A percentile compares a stretch with the other conserved stretches of the same genome.
Conservation (phyloP, 805 yeast species). For the Clavispora santaluciae region DNA sequence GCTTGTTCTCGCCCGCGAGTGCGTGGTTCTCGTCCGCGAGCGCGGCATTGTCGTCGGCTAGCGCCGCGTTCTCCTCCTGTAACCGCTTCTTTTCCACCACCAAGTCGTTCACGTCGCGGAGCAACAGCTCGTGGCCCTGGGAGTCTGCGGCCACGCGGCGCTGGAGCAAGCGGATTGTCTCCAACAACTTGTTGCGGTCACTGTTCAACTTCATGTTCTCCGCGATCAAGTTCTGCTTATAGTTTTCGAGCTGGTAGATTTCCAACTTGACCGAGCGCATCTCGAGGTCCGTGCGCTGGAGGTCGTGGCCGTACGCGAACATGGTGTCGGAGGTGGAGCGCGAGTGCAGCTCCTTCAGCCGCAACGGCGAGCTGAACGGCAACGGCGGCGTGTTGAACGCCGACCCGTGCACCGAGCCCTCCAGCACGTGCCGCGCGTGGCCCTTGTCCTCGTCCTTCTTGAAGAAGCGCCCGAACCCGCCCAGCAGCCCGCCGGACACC, state of each 20-base stretch:
- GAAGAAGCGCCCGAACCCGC: conserved; percentile 31
- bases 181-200: conserved; percentile 30
- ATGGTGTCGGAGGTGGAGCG: conserved; percentile 44
- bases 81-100: conserved; percentile 43
- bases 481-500: conserved; percentile 30
- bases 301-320: conserved; percentile 18
- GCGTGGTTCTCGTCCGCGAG: neutral
- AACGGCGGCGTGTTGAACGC: conserved; percentile 44
- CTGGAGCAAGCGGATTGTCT: conserved; percentile 35
- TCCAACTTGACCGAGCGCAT: conserved; percentile 36
- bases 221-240: conserved; percentile 18
- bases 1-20: conserved; percentile 2
- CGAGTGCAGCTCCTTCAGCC: conserved; percentile 24
- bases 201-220: conserved; percentile 23
- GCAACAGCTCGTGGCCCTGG: conserved; percentile 38
- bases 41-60: neutral
- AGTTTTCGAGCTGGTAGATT: conserved; percentile 29
- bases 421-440: conserved; percentile 38
- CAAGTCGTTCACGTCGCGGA: conserved; percentile 50
- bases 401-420: conserved; percentile 31
- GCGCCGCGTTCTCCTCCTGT: conserved; percentile 15
- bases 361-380: conserved; percentile 27
- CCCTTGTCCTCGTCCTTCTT: conserved; percentile 25
- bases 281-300: conserved; percentile 30
- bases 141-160: conserved; percentile 38